phyloP scores from a whole-genome alignment of 2,329 filamentous ascomycete species.

The Colletotrichum cuscutae region DNA sequence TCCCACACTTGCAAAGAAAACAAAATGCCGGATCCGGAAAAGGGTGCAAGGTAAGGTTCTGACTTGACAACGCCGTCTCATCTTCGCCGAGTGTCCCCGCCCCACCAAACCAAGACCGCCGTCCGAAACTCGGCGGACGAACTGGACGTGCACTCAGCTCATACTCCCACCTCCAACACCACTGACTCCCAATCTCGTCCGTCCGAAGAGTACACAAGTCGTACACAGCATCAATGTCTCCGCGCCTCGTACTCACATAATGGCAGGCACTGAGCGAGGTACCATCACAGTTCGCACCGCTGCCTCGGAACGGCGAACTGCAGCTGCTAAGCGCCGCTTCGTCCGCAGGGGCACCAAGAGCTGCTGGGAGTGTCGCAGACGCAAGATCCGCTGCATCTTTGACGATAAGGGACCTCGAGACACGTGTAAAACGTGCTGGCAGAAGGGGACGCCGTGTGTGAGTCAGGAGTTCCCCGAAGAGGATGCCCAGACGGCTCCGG shows the following conservation, averaged over 20 bases:
- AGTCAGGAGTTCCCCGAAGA: slow-evolving; percentile 59
- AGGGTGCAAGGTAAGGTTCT: neutral
- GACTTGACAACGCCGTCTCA: neutral
- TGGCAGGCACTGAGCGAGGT: neutral
- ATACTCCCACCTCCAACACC: neutral
- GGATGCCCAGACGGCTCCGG: neutral
- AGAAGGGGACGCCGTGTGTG: slow-evolving; percentile 54
- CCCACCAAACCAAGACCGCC: neutral
- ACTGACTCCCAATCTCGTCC: neutral
- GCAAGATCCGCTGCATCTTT: slow-evolving; percentile 63
- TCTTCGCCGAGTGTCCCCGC: too few species aligned
- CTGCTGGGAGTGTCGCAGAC: slow-evolving; percentile 68
- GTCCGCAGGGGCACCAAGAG: slow-evolving; percentile 65
- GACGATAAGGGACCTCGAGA: slow-evolving; percentile 42
- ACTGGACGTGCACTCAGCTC: neutral
- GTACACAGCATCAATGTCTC: neutral
- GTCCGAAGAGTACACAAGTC: neutral
- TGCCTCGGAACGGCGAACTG: neutral
- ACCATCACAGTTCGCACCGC: neutral
- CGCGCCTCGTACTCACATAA: neutral
- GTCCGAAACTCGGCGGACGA: slow-evolving; percentile 13
- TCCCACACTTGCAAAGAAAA: neutral
- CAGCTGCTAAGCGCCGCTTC: slow-evolving; percentile 47
- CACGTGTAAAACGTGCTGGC: slow-evolving; percentile 56
- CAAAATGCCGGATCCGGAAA: neutral